A percentile compares a stretch with the other conserved stretches of the same genome.
Conservation (phyloP, 352 stramenopile genomes). For the Phytopythium ostracodes region DNA sequence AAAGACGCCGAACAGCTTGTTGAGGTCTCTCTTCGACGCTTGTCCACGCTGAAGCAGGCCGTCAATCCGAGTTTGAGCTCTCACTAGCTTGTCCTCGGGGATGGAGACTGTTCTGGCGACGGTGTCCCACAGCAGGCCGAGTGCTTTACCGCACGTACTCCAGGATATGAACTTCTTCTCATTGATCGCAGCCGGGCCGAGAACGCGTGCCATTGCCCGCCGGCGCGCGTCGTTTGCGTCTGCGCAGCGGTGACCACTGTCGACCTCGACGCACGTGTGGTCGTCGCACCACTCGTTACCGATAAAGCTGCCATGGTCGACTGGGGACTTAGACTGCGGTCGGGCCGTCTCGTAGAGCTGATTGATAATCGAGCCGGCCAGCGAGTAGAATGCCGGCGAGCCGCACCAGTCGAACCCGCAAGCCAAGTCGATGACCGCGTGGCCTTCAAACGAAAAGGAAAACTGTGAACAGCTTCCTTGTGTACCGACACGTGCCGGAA, state of each 20-base stretch:
- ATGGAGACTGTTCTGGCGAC: conserved; percentile 4
- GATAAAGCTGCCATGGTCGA: not conserved
- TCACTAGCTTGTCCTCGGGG: conserved; percentile 6
- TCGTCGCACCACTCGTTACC: conserved; percentile 25
- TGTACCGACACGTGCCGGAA: conserved; percentile 26
- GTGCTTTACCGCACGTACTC: conserved; percentile 5
- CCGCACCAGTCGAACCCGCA: conserved; percentile 13
- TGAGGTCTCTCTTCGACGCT: not conserved
- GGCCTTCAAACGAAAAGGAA: conserved; percentile 10
- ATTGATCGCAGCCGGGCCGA: conserved; percentile 13
- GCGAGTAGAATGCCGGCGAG: conserved; percentile 20
- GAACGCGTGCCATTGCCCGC: conserved; percentile 11
- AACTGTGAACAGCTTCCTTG: conserved; percentile 21
- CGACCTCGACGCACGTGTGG: conserved; percentile 20
- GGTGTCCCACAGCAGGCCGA: conserved; percentile 14
- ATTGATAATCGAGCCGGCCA: conserved; percentile 17
- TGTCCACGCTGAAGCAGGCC: not conserved
- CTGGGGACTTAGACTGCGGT: not conserved
- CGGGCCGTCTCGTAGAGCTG: not conserved
- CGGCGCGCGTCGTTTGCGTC: conserved; percentile 14
- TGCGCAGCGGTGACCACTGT: conserved; percentile 3
- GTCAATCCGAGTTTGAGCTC: not conserved
- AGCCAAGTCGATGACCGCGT: conserved; percentile 17
- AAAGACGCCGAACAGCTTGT: not conserved
- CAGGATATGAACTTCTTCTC: conserved; percentile 17